Evolutionary conservation across 306 rosid species (phyloP).

Genomic region (Quercus mongolica): DNA sequence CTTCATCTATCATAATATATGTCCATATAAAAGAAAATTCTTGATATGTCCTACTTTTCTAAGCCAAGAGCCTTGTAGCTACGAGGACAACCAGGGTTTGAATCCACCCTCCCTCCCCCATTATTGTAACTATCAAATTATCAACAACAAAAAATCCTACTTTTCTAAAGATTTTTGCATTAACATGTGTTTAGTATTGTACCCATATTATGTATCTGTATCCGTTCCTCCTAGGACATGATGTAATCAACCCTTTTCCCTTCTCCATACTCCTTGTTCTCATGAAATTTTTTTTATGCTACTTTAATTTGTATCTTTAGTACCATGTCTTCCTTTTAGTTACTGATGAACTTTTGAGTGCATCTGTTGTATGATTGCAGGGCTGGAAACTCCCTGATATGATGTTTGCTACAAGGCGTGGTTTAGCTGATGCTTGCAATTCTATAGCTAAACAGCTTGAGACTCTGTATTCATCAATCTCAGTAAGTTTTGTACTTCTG

Average conservation of each 20-base stretch:
- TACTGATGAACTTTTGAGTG: neutral
- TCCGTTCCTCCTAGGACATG: neutral
- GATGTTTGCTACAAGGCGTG: slow-evolving; percentile 93
- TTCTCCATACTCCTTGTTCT: neutral
- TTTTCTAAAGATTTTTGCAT: slow-evolving; percentile 1
- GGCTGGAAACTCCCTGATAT: slow-evolving; percentile 94
- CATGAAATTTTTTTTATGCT: neutral
- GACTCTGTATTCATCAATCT: slow-evolving; percentile 63
- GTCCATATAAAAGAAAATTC: neutral
- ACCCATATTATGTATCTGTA: neutral
- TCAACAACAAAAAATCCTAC: no score
- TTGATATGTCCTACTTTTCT: slow-evolving; percentile 1
- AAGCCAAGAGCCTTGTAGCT: no score
- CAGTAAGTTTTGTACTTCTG: slow-evolving; percentile 37
- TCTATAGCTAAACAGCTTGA: slow-evolving; percentile 74
- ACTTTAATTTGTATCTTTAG: neutral
- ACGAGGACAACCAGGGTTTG: no score
- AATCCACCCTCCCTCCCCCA: no score
- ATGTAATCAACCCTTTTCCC: neutral
- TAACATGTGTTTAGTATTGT: neutral
- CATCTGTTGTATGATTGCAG: slow-evolving; percentile 43
- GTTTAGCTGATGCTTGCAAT: slow-evolving; percentile 78
- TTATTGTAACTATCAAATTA: no score
- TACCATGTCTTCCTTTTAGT: neutral
- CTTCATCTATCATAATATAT: neutral